phyloP scores from a whole-genome alignment of 106 monocot species.

The Narthecium ossifragum region DNA sequence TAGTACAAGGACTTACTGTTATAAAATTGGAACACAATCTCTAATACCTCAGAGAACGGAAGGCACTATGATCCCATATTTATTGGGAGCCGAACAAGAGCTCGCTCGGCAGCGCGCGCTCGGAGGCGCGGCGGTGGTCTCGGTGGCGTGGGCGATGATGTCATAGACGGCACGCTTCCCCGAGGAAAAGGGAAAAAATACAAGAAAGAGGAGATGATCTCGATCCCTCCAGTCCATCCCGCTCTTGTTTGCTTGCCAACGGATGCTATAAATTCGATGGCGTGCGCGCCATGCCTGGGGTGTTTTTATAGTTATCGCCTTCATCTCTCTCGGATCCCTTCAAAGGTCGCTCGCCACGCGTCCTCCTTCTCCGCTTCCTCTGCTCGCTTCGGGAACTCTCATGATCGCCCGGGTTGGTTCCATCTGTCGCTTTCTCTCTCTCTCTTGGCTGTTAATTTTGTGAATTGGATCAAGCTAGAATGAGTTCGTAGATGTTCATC shows the following conservation, averaged over 20 bases:
- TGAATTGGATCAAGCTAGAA: neutral
- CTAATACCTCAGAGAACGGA: too few species aligned
- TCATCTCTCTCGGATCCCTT: neutral
- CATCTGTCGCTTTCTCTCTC: neutral
- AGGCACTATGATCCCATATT: too few species aligned
- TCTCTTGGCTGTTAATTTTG: neutral
- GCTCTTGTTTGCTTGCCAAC: neutral
- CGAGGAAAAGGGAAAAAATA: too few species aligned
- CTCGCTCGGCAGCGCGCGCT: too few species aligned
- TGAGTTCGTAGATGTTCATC: too few species aligned
- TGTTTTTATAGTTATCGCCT: neutral
- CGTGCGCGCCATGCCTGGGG: constrained; percentile 3
- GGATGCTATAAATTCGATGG: neutral
- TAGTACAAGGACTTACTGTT: too few species aligned
- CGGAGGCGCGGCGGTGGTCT: too few species aligned
- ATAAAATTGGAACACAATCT: too few species aligned
- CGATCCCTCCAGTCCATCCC: neutral
- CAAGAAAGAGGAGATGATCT: too few species aligned
- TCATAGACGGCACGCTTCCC: neutral
- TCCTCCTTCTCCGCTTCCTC: neutral
- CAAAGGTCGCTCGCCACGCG: neutral
- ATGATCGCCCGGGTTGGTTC: constrained; percentile 3
- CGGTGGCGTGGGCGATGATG: constrained; percentile 1
- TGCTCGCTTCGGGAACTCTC: neutral
- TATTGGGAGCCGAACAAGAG: too few species aligned